Evolutionary conservation across 2,329 filamentous ascomycete species (phyloP).

Genomic region (Ceratocystis eucalypticola): DNA sequence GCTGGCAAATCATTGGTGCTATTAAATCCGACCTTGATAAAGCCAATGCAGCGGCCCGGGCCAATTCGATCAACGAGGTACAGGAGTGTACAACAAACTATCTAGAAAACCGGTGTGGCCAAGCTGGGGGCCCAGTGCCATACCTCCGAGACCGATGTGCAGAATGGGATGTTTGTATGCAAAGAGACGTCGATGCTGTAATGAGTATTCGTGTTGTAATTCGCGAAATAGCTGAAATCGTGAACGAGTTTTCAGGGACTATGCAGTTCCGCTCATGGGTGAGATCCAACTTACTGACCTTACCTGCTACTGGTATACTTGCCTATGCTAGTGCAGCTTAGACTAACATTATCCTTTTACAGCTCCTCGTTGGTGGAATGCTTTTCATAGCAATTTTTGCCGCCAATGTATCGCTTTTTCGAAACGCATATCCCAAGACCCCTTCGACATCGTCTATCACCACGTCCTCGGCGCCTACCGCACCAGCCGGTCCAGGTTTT

Average conservation of each 20-base stretch:
- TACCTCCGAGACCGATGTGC: constrained; percentile 61
- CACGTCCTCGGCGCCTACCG: constrained; percentile 1
- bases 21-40: constrained; percentile 63
- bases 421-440: constrained; percentile 7
- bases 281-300: constrained; percentile 22
- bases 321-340: not conserved
- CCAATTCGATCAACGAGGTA: constrained; percentile 59
- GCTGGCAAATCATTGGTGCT: constrained; percentile 55
- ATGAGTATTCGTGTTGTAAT: constrained; percentile 70
- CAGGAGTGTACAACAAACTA: constrained; percentile 61
- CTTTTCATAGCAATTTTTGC: constrained; percentile 36
- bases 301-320: not conserved
- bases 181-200: constrained; percentile 62
- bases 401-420: constrained; percentile 35
- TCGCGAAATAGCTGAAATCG: constrained; percentile 78
- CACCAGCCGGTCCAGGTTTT: constrained; percentile 4
- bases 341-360: constrained; percentile 14
- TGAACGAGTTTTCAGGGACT: constrained; percentile 84
- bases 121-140: constrained; percentile 43
- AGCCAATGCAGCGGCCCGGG: constrained; percentile 54
- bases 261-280: constrained; percentile 69
- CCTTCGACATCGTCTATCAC: not conserved
- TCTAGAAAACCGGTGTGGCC: constrained; percentile 58
- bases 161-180: constrained; percentile 80
- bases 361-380: constrained; percentile 40